These are phyloP conservation scores for Parathielavia hyrcaniae DNA, from an alignment of 495 filamentous ascomycete genomes.

Conservation along the genomic window DNA sequence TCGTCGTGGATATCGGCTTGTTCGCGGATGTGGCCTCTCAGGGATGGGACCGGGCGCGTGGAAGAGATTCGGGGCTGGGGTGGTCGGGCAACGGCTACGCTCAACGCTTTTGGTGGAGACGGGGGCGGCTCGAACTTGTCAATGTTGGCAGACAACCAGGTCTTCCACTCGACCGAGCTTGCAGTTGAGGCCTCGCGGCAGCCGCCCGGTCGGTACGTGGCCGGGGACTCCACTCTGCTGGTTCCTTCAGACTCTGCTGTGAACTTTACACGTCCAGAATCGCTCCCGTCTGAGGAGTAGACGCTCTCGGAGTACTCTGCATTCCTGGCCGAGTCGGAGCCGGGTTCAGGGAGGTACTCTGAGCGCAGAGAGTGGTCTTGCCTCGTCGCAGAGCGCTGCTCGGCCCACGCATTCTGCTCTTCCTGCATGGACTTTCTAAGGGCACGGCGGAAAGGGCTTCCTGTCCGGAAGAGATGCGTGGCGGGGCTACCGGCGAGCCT, in stretches of 20 bases:
- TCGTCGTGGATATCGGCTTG: constrained; percentile 53
- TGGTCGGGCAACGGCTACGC: constrained; percentile 37
- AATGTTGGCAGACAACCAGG: constrained; percentile 47
- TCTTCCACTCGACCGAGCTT: constrained; percentile 50
- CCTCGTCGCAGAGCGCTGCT: constrained; percentile 24
- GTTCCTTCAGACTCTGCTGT: not conserved
- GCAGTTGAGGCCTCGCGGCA: constrained; percentile 36
- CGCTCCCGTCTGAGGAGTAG: constrained; percentile 36
- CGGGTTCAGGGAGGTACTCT: not conserved
- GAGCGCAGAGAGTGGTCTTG: not conserved
- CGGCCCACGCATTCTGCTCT: constrained; percentile 21
- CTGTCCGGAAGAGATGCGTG: constrained; percentile 45
- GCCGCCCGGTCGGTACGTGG: constrained; percentile 24
- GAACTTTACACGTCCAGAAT: not conserved
- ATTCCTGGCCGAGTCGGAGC: constrained; percentile 31
- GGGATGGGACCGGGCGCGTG: constrained; percentile 41
- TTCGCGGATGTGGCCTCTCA: constrained; percentile 52
- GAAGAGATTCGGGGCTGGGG: constrained; percentile 27
- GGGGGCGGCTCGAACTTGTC: constrained; percentile 42
- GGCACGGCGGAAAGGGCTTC: constrained; percentile 52
- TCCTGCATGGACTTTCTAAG: constrained; percentile 40
- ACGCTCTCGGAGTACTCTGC: constrained; percentile 39
- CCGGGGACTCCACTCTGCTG: constrained; percentile 6
- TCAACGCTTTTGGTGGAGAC: constrained; percentile 15
- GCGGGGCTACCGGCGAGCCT: constrained; percentile 42